phyloP scores from a whole-genome alignment of 2,329 filamentous ascomycete species.

The Pestalotiopsis sp. region DNA sequence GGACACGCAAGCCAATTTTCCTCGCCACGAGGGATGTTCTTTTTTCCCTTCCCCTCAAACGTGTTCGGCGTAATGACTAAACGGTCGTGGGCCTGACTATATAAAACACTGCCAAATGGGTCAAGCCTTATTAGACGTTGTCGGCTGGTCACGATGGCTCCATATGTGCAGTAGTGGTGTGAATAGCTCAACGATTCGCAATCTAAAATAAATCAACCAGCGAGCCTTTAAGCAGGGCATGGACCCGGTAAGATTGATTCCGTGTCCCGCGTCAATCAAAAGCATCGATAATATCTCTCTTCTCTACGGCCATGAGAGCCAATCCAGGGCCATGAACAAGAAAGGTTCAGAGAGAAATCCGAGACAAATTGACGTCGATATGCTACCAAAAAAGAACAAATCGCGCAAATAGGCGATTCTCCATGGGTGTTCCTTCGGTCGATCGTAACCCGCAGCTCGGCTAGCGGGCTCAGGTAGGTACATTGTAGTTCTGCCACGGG shows the following conservation, averaged over 20 bases:
- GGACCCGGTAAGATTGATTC: too few relatives aligned
- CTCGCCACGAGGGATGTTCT: background rate
- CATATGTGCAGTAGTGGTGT: background rate
- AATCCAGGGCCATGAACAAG: too few relatives aligned
- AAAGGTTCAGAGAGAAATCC: background rate
- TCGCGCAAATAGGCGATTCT: background rate
- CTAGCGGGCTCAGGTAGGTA: background rate
- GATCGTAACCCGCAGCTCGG: background rate
- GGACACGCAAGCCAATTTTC: background rate
- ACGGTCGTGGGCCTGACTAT: background rate
- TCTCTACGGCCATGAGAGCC: too few relatives aligned
- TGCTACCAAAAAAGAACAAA: background rate
- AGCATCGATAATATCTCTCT: too few relatives aligned
- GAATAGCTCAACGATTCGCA: too few relatives aligned
- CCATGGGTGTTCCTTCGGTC: background rate
- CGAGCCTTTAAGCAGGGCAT: too few relatives aligned
- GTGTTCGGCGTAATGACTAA: constrained; percentile 8
- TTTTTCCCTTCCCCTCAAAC: background rate
- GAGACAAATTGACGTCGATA: background rate
- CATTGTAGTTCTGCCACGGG: background rate
- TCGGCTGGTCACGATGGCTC: background rate
- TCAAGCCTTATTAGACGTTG: background rate
- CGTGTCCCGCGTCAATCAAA: too few relatives aligned
- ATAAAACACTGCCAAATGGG: background rate
- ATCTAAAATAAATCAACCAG: too few relatives aligned